Evolutionary conservation across 2,329 filamentous ascomycete genomes (phyloP).

Genomic region (Hymenoscyphus repandus): DNA sequence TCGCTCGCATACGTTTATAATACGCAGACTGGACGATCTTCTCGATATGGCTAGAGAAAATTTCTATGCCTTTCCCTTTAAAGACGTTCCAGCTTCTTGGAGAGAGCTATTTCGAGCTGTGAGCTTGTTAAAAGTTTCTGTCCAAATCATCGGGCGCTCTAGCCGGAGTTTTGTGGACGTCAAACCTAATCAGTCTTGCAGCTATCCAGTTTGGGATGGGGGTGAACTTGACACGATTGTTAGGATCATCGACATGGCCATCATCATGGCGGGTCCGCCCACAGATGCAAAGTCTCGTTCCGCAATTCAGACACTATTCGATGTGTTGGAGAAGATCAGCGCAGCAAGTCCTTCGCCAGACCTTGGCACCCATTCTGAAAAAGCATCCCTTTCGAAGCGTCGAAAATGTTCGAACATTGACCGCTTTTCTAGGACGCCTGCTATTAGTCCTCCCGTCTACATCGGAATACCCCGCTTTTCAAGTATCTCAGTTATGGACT

Average conservation of each 20-base stretch:
- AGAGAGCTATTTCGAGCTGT: slow-evolving; percentile 66
- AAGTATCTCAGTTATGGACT: slow-evolving; percentile 49
- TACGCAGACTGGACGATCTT: slow-evolving; percentile 48
- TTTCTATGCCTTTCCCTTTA: slow-evolving; percentile 66
- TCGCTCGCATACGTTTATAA: slow-evolving; percentile 8
- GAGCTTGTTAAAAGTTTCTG: slow-evolving; percentile 56
- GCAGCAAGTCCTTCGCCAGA: not conserved
- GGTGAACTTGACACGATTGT: slow-evolving; percentile 26
- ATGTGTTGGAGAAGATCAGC: slow-evolving; percentile 55
- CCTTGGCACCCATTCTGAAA: not conserved
- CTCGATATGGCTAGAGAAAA: slow-evolving; percentile 56
- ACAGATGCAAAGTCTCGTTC: slow-evolving; percentile 1
- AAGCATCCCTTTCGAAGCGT: slow-evolving; percentile 18
- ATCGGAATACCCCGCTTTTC: slow-evolving; percentile 38
- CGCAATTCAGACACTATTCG: slow-evolving; percentile 52
- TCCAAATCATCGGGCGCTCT: slow-evolving; percentile 24
- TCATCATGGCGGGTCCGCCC: slow-evolving; percentile 29
- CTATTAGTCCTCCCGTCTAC: slow-evolving; percentile 39
- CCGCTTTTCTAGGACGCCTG: slow-evolving; percentile 14
- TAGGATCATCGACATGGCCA: slow-evolving; percentile 28
- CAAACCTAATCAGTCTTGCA: no score
- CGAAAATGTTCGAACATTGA: slow-evolving; percentile 7
- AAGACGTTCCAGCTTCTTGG: slow-evolving; percentile 63
- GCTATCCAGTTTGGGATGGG: not conserved
- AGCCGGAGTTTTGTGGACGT: slow-evolving; percentile 1